Evolutionary conservation across 2,329 filamentous ascomycete genomes (phyloP), one percentile per base, ranked within the genome.

Genomic region (Fragosphaeria purpurea): DNA sequence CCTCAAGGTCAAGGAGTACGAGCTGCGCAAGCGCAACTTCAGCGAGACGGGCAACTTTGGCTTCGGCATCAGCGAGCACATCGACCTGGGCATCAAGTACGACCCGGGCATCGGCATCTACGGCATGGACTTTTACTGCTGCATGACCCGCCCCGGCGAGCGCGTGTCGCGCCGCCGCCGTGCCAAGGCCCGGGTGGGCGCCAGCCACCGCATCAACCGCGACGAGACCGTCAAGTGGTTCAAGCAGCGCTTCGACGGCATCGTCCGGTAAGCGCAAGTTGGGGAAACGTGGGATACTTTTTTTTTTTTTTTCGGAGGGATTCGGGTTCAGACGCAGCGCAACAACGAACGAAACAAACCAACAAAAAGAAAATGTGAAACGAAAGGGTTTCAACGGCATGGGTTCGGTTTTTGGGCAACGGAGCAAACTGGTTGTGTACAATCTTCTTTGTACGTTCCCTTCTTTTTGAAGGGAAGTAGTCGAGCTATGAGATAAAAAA

Each of bases 1-100:
- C 72, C 86, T 98, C 72, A 98, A 98, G 86, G 93, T 98, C 84
- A 98, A 98, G 89, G 93, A 98, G 79, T 98, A 98, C 80, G 93
- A 98, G 77, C 82, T 98, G 67, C 86, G 88, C 78, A 95, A 93
- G 84, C 86, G 87, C 76, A 98, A 98, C 88, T 98, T 98, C 86
- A 91, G 85, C 70, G 88, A 95, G 83, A 97, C 91, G 62, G 93
- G 93, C 72, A 95, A 96, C 86, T 98, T 98, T 73, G 93, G 93
- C 65, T 98, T 98, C 83, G 93, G 93, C 80, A 98, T 98, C 81
- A 89, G 82, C 79, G 93, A 98, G 80, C 93, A 98, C 86, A 98
- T 98, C 76, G 93, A 98, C 83, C 82, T 98, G 67, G 93, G 93
- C 69, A 98, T 98, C 88, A 98, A 98, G 85, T 96, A 96, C 80